Percentiles rank a stretch among this genome's conserved stretches.
These are phyloP conservation scores for Ilyonectria sp. DNA, from an alignment of 2,329 filamentous ascomycete species.

Conservation along the genomic window DNA sequence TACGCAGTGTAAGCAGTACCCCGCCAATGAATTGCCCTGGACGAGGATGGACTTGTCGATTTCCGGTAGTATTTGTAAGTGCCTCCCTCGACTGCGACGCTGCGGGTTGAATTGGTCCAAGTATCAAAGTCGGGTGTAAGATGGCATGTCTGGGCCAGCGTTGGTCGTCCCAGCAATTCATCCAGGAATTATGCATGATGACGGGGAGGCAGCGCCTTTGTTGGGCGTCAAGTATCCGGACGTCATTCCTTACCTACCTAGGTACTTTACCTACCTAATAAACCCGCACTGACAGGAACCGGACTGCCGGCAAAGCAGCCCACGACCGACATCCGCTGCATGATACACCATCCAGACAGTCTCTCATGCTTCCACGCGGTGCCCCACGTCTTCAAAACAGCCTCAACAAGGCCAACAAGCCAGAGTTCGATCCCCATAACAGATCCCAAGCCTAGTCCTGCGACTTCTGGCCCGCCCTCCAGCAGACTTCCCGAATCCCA, in stretches of 20 bases:
- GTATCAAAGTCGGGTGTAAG: not conserved
- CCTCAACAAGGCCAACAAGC: no score
- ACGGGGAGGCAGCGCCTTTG: constrained; percentile 21
- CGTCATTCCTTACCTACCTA: no score
- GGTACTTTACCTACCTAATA: constrained; percentile 3
- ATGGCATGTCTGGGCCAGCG: not conserved
- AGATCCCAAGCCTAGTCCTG: not conserved
- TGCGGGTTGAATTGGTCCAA: not conserved
- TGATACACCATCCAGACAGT: no score
- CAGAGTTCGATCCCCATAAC: not conserved
- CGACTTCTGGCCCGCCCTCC: no score
- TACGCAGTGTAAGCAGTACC: constrained; percentile 37
- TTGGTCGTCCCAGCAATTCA: not conserved
- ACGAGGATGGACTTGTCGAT: constrained; percentile 32
- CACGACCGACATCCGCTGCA: not conserved
- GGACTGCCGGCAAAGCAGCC: not conserved
- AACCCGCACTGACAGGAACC: constrained; percentile 3
- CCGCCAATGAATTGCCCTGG: constrained; percentile 40
- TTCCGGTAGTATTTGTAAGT: constrained; percentile 20
- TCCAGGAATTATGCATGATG: constrained; percentile 26
- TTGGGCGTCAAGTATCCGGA: constrained; percentile 33
- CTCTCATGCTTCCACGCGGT: no score
- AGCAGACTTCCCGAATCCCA: not conserved
- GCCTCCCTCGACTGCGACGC: not conserved
- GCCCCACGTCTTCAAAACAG: no score